Conservation (phyloP, 495 filamentous ascomycete species). For the Talaromyces borbonicus region DNA sequence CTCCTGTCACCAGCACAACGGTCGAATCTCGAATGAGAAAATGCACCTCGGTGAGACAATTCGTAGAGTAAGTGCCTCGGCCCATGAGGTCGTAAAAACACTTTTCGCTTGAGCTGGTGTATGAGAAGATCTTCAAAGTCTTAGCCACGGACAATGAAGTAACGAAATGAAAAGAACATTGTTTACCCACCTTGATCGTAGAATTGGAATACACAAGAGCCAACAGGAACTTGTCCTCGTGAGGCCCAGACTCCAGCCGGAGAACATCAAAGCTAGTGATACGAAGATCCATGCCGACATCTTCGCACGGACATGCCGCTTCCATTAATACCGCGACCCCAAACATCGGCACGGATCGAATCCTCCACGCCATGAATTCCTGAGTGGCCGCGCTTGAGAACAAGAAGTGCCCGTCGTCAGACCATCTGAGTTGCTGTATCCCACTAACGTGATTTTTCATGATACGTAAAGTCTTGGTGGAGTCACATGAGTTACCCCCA, state of each 20-base stretch:
- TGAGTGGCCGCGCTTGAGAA: constrained; percentile 80
- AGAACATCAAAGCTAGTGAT: constrained; percentile 62
- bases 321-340: constrained; percentile 54
- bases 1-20: constrained; percentile 42
- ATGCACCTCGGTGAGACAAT: constrained; percentile 66
- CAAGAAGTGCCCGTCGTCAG: constrained; percentile 50
- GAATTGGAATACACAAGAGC: constrained; percentile 73
- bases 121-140: constrained; percentile 56
- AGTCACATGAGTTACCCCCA: constrained; percentile 8
- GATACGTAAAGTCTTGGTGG: constrained; percentile 43
- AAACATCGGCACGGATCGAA: constrained; percentile 43
- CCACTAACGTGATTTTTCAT: constrained; percentile 70
- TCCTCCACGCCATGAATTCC: constrained; percentile 79
- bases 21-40: constrained; percentile 28
- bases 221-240: constrained; percentile 36
- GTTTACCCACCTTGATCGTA: constrained; percentile 42
- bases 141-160: background rate
- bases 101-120: constrained; percentile 26
- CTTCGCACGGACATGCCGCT: constrained; percentile 47
- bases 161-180: background rate
- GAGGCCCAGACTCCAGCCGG: constrained; percentile 23
- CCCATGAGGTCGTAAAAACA: constrained; percentile 45
- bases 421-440: constrained; percentile 74
- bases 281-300: constrained; percentile 58
- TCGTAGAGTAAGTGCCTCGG: constrained; percentile 57